Conservation (phyloP, 352 stramenopile species). For the Globisporangium iwayamae region DNA sequence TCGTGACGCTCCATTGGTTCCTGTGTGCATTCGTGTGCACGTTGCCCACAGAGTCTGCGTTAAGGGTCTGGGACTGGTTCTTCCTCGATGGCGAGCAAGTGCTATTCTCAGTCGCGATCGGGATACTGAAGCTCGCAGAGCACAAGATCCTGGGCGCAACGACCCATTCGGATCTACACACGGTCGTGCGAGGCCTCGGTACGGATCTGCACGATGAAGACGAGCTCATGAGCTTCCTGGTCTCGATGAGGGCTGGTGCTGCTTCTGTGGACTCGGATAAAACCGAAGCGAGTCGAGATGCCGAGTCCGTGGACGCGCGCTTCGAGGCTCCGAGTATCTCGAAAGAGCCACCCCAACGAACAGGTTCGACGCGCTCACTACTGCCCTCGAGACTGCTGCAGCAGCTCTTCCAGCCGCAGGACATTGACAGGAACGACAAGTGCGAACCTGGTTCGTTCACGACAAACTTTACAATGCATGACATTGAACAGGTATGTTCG, state of each 20-base stretch:
- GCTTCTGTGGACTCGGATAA: not conserved
- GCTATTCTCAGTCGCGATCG: conserved; percentile 42
- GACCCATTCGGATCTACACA: conserved; percentile 37
- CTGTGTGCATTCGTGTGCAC: conserved; percentile 83
- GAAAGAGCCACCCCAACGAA: not conserved
- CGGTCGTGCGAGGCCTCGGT: conserved; percentile 37
- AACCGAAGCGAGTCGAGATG: not conserved
- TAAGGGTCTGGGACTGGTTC: conserved; percentile 77
- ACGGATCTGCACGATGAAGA: conserved; percentile 54
- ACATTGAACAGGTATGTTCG: conserved; percentile 15
- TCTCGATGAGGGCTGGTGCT: conserved; percentile 1
- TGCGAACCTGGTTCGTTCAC: not conserved
- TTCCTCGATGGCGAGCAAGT: conserved; percentile 65
- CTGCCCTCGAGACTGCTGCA: not conserved
- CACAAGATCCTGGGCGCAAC: conserved; percentile 25
- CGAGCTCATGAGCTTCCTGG: conserved; percentile 35
- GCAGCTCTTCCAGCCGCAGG: conserved; percentile 6
- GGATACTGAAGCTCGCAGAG: conserved; percentile 41
- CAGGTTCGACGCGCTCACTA: not conserved
- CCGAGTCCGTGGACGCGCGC: not conserved
- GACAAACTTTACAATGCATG: conserved; percentile 11
- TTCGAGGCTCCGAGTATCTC: not conserved
- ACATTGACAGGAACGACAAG: not conserved
- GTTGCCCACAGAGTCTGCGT: conserved; percentile 58
- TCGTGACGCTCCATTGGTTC: conserved; percentile 86